Evolutionary conservation across 805 yeast species (phyloP).

Genomic region (Saccharomyces mikatae): DNA sequence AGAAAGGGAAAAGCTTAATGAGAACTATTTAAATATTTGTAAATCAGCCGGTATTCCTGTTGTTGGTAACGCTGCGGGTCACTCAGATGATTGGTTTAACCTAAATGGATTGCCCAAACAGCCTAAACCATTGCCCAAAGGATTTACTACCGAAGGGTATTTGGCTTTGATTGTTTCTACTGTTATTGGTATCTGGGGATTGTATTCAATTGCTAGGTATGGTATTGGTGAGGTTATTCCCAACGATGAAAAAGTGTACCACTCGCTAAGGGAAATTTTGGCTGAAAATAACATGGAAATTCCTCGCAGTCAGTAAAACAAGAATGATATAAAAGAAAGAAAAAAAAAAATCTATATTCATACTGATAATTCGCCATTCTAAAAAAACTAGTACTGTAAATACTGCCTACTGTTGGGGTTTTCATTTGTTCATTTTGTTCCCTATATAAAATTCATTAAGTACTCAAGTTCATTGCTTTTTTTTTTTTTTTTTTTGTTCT

Average conservation of each 20-base stretch:
- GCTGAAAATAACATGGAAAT: conserved; percentile 18
- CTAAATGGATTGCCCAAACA: conserved; percentile 55
- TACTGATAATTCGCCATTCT: neutral
- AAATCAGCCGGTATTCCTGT: conserved; percentile 36
- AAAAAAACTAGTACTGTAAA: neutral
- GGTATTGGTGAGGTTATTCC: conserved; percentile 57
- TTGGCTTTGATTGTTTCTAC: conserved; percentile 51
- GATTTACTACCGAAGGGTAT: conserved; percentile 66
- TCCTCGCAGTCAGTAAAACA: neutral
- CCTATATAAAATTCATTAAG: neutral
- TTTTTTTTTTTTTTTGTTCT: neutral
- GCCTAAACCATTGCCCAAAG: conserved; percentile 54
- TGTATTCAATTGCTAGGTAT: conserved; percentile 49
- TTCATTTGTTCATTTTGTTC: neutral
- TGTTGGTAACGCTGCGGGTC: conserved; percentile 71
- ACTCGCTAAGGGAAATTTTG: conserved; percentile 33
- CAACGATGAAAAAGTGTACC: conserved; percentile 37
- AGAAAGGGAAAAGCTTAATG: conserved; percentile 36
- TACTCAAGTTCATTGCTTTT: neutral
- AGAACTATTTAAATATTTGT: conserved; percentile 46
- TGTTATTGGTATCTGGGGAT: conserved; percentile 50
- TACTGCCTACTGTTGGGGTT: neutral
- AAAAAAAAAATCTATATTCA: neutral
- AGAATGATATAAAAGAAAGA: neutral
- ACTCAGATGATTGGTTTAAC: conserved; percentile 44